Conservation (phyloP, 257 asterid species). For the Jasminum sambac region DNA sequence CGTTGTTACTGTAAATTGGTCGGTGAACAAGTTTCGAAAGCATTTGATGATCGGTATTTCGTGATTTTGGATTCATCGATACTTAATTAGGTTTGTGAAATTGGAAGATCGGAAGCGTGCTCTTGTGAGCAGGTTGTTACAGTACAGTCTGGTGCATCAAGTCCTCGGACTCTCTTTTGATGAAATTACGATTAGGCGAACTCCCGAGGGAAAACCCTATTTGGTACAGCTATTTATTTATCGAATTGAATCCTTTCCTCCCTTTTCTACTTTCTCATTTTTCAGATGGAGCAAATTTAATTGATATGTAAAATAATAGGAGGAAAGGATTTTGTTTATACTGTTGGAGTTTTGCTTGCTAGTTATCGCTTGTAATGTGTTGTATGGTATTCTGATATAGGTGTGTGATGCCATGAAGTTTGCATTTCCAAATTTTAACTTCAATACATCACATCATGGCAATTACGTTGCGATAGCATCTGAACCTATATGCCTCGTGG, state of each 20-base stretch:
- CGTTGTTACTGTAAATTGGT: neutral
- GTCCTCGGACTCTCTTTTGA: constrained; percentile 58
- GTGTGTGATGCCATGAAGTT: constrained; percentile 38
- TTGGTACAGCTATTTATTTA: constrained; percentile 38
- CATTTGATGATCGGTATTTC: constrained; percentile 5
- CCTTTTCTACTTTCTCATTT: neutral
- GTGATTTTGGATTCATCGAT: neutral
- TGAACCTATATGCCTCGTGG: constrained; percentile 87
- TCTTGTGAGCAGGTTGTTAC: constrained; percentile 74
- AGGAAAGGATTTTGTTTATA: neutral
- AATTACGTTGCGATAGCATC: constrained; percentile 93
- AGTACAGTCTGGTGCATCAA: constrained; percentile 65
- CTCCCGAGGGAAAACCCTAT: constrained; percentile 77
- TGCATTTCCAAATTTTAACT: constrained; percentile 70
- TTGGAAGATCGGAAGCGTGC: constrained; percentile 68
- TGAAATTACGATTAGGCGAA: constrained; percentile 50
- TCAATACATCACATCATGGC: constrained; percentile 88
- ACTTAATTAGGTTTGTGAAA: constrained; percentile 61
- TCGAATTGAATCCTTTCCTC: neutral
- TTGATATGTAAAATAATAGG: neutral
- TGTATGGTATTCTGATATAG: constrained; percentile 33
- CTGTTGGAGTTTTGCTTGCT: no score
- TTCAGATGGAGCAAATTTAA: neutral
- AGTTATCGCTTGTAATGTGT: neutral
- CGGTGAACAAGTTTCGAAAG: neutral